Conservation (phyloP, 768 basidiomycete species). For the Xerocomus potaroensis region DNA sequence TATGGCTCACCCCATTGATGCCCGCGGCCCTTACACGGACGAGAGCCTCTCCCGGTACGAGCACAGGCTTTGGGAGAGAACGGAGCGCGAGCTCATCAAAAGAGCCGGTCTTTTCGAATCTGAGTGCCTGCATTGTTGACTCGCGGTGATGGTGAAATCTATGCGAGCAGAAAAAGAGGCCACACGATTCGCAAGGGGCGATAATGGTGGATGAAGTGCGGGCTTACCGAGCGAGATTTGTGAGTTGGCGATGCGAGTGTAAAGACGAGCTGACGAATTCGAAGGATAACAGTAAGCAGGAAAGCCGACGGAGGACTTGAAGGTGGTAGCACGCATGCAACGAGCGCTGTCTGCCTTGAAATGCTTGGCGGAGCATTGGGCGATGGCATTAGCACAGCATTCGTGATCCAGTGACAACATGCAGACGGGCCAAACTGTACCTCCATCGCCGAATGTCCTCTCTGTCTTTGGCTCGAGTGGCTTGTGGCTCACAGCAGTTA, state of each 20-base stretch:
- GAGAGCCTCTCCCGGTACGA: constrained; percentile 32
- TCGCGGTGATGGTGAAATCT: constrained; percentile 4
- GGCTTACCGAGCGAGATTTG: constrained; percentile 5
- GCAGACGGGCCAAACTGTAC: no score
- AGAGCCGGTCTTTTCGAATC: constrained; percentile 31
- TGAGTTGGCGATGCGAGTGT: background rate
- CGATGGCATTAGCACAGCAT: background rate
- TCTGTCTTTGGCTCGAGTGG: no score
- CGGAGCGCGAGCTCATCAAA: constrained; percentile 23
- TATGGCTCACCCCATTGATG: constrained; percentile 28
- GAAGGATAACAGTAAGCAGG: background rate
- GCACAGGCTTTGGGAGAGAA: constrained; percentile 23
- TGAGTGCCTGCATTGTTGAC: constrained; percentile 29
- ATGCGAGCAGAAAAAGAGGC: no score
- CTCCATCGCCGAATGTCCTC: no score
- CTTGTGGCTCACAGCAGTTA: no score
- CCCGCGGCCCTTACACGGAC: constrained; percentile 32
- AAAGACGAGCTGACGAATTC: background rate
- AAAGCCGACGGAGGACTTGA: background rate
- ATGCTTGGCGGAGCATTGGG: background rate
- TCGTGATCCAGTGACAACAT: no score
- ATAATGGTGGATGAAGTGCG: background rate
- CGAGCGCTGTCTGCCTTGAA: constrained; percentile 8
- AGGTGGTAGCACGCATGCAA: constrained; percentile 13
- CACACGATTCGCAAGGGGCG: background rate